Percentiles rank a stretch among this genome's conserved stretches.
These are phyloP conservation scores for Arthrinium phaeospermum DNA, from an alignment of 2,329 filamentous ascomycete genomes.

Conservation along the genomic window DNA sequence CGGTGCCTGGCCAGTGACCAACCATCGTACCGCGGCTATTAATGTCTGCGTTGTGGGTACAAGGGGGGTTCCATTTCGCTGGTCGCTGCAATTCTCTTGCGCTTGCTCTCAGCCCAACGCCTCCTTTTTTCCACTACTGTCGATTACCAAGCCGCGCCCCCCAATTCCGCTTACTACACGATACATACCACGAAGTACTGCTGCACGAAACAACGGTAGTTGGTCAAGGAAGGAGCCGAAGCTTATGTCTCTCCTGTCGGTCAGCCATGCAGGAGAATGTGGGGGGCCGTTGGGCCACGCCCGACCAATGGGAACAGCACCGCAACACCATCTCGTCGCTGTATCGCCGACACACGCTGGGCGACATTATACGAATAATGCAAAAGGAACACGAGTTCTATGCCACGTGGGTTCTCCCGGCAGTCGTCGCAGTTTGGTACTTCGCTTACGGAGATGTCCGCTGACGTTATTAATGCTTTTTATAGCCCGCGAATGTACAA, in stretches of 20 bases:
- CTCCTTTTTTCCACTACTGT: too few relatives aligned
- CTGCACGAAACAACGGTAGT: too few relatives aligned
- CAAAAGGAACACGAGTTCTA: neutral
- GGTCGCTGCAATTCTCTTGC: too few relatives aligned
- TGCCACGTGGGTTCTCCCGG: neutral
- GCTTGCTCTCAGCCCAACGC: too few relatives aligned
- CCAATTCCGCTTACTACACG: too few relatives aligned
- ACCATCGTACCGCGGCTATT: too few relatives aligned
- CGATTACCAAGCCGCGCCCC: too few relatives aligned
- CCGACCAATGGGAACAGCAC: neutral
- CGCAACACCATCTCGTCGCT: neutral
- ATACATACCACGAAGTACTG: too few relatives aligned
- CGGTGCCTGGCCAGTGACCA: neutral
- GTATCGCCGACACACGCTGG: neutral
- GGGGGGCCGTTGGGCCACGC: neutral
- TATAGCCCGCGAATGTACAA: slow-evolving; percentile 1
- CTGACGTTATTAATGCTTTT: neutral
- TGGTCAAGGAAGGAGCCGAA: too few relatives aligned
- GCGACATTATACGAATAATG: neutral
- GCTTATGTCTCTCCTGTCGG: neutral
- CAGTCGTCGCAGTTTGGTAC: too few relatives aligned
- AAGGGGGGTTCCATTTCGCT: too few relatives aligned
- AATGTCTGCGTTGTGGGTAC: too few relatives aligned
- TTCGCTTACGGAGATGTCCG: neutral
- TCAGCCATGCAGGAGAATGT: neutral